Percentiles rank a stretch among this genome's conserved stretches.
Conservation (phyloP, 805 yeast genomes). For the Yarrowia yakushimensis region DNA sequence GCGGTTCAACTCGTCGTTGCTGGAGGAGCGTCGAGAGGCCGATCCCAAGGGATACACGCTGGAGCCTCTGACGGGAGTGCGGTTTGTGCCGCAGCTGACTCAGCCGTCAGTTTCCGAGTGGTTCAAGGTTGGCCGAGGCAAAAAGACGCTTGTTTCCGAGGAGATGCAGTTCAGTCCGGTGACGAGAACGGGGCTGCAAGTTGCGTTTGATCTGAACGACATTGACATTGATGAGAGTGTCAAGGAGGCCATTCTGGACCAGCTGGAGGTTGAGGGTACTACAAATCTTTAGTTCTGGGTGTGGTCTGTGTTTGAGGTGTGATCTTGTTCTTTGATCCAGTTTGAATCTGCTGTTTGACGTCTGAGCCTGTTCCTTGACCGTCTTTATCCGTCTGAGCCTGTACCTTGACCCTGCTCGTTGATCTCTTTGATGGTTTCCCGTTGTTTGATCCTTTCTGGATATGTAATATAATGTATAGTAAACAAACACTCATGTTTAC, state of each 20-base stretch:
- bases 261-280: slow-evolving; percentile 30
- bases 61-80: slow-evolving; percentile 46
- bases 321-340: no score
- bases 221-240: slow-evolving; percentile 56
- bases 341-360: no score
- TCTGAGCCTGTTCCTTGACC: no score
- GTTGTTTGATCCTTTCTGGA: no score
- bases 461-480: no score
- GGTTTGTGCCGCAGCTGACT: slow-evolving; percentile 60
- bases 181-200: slow-evolving; percentile 63
- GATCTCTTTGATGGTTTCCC: no score
- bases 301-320: no score
- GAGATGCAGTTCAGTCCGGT: slow-evolving; percentile 42
- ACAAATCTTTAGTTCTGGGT: not conserved
- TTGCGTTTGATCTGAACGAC: slow-evolving; percentile 57
- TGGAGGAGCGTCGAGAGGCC: slow-evolving; percentile 53
- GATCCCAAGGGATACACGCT: slow-evolving; percentile 42
- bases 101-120: slow-evolving; percentile 57
- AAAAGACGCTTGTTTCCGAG: slow-evolving; percentile 37
- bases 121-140: slow-evolving; percentile 35
- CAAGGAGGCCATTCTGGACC: slow-evolving; percentile 31
- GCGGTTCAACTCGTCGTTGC: slow-evolving; percentile 61
- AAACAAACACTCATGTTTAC: no score
- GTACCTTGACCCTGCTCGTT: no score
- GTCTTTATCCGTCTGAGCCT: no score